A percentile compares a stretch with the other conserved stretches of the same genome.
phyloP scores from a whole-genome alignment of 2,329 filamentous ascomycete genomes.

The Helotiales sp. region DNA sequence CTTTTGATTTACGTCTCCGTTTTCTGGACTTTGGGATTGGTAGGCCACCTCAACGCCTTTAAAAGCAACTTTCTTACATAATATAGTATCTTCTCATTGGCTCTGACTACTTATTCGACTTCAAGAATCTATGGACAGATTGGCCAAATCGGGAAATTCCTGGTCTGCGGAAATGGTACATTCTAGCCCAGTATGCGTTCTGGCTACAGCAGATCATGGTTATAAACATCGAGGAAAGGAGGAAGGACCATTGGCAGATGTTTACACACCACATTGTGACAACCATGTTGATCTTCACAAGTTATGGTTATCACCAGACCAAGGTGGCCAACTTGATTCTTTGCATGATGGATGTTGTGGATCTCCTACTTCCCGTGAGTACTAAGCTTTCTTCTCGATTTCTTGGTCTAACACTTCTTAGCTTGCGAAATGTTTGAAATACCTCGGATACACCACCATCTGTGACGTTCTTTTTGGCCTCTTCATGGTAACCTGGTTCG shows the following conservation, averaged over 20 bases:
- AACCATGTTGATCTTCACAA: conserved; percentile 73
- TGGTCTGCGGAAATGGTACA: conserved; percentile 81
- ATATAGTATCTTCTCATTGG: conserved; percentile 74
- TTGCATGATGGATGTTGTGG: conserved; percentile 90
- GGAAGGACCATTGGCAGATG: conserved; percentile 97
- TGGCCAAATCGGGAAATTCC: conserved; percentile 80
- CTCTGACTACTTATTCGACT: conserved; percentile 76
- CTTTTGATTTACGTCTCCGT: conserved; percentile 78
- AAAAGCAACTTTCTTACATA: conserved; percentile 21
- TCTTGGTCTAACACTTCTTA: conserved; percentile 37
- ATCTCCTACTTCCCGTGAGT: conserved; percentile 81
- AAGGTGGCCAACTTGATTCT: conserved; percentile 87
- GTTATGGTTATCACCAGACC: conserved; percentile 84
- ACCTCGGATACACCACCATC: conserved; percentile 70
- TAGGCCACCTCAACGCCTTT: conserved; percentile 44
- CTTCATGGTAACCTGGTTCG: conserved; percentile 84
- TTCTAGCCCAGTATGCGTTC: conserved; percentile 86
- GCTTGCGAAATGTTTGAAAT: conserved; percentile 93
- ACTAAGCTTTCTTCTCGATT: background rate
- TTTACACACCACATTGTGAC: conserved; percentile 93
- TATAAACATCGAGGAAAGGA: conserved; percentile 88
- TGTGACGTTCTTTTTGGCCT: conserved; percentile 84
- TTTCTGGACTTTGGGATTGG: conserved; percentile 83
- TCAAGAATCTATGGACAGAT: conserved; percentile 76
- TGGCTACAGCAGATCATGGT: conserved; percentile 94